These are phyloP conservation scores for Colletotrichum siamense DNA, from an alignment of 2,329 filamentous ascomycete species.

Conservation along the genomic window DNA sequence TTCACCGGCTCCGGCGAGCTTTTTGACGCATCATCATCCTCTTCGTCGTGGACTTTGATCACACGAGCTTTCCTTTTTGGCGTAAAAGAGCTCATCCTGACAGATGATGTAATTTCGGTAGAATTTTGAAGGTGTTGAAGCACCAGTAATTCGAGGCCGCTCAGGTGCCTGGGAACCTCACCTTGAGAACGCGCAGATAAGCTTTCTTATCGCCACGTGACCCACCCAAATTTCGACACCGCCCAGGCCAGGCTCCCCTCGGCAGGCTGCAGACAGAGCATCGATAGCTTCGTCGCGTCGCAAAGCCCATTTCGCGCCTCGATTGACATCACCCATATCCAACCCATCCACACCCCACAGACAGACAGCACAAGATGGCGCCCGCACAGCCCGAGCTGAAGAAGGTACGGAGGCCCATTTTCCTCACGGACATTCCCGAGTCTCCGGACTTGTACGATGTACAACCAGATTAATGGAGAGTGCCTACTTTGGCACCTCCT, in stretches of 20 bases:
- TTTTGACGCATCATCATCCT: constrained; percentile 46
- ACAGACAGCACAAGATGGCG: constrained; percentile 80
- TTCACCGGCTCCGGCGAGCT: constrained; percentile 29
- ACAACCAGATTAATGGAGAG: background rate
- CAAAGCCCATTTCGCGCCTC: constrained; percentile 12
- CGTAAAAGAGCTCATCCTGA: constrained; percentile 59
- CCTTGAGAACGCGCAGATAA: constrained; percentile 10
- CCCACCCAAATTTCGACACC: constrained; percentile 21
- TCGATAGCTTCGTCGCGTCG: constrained; percentile 16
- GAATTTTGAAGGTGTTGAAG: background rate
- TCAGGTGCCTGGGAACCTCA: background rate
- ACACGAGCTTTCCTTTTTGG: constrained; percentile 75
- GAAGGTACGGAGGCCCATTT: constrained; percentile 69
- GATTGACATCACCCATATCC: background rate
- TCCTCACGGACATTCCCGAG: constrained; percentile 13
- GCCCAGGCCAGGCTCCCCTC: background rate
- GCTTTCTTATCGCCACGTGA: constrained; percentile 57
- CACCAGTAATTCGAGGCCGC: background rate
- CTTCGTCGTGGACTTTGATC: constrained; percentile 73
- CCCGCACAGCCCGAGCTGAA: constrained; percentile 99
- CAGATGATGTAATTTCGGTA: background rate
- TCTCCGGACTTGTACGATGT: constrained; percentile 16
- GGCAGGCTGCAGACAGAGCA: constrained; percentile 1
- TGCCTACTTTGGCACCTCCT: background rate
- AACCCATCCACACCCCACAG: background rate